Conservation (phyloP, 2,329 filamentous ascomycete species). For the Coniochaeta ligniaria region DNA sequence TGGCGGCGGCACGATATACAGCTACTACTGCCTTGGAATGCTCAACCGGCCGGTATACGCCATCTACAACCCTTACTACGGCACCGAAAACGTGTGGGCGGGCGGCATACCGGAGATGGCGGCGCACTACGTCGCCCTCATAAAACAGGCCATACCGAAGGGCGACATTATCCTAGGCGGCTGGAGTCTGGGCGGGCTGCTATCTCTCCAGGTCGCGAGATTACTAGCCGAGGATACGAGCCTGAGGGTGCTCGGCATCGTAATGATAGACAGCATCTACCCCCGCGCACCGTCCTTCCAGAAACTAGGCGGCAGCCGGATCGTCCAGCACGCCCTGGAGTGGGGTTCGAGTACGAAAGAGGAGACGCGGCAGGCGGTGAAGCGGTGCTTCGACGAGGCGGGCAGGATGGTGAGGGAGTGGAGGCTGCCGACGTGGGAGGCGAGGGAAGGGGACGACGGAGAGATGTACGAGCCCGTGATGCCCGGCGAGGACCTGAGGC, state of each 20-base stretch:
- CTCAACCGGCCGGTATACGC: conserved; percentile 43
- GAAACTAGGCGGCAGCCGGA: conserved; percentile 13
- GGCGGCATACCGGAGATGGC: conserved; percentile 51
- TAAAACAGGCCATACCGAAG: conserved; percentile 29
- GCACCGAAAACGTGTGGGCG: conserved; percentile 35
- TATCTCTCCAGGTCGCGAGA: conserved; percentile 43
- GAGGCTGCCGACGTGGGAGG: conserved; percentile 30
- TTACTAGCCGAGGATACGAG: conserved; percentile 24
- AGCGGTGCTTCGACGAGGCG: conserved; percentile 34
- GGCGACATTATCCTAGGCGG: conserved; percentile 42
- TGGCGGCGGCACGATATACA: conserved; percentile 52
- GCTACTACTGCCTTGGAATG: conserved; percentile 45
- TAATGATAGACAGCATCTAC: conserved; percentile 46
- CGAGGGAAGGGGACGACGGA: not conserved
- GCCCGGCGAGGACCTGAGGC: not conserved
- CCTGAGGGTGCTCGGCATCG: conserved; percentile 37
- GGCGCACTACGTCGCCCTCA: conserved; percentile 35
- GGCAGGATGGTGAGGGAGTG: conserved; percentile 31
- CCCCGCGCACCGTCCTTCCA: conserved; percentile 7
- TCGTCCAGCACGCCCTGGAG: conserved; percentile 16
- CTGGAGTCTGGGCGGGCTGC: conserved; percentile 47
- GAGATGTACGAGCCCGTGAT: not conserved
- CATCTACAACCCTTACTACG: conserved; percentile 47
- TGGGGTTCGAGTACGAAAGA: conserved; percentile 18
- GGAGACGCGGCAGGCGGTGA: conserved; percentile 19